Evolutionary conservation across 2,329 filamentous ascomycete genomes (phyloP).

Genomic region (Fusarium nygamai): DNA sequence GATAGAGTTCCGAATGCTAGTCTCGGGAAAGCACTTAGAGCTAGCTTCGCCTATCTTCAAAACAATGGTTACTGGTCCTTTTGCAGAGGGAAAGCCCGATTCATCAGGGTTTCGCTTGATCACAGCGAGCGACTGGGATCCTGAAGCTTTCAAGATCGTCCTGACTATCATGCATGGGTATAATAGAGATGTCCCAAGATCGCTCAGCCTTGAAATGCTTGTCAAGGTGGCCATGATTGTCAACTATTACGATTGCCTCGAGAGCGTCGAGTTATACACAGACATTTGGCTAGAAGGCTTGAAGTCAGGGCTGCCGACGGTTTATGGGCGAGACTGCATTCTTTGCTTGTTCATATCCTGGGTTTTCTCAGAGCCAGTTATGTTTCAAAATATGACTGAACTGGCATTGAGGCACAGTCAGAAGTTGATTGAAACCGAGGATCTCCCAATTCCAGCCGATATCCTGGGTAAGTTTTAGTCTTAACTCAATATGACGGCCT

Average conservation of each 20-base stretch:
- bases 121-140: constrained; percentile 33
- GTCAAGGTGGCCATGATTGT: constrained; percentile 41
- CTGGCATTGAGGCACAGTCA: constrained; percentile 16
- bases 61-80: constrained; percentile 1
- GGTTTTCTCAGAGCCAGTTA: constrained; percentile 8
- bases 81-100: background rate
- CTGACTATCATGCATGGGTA: constrained; percentile 42
- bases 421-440: background rate
- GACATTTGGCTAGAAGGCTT: constrained; percentile 16
- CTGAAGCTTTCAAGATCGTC: constrained; percentile 34
- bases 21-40: background rate
- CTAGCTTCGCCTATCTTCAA: constrained; percentile 5
- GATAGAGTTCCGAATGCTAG: background rate
- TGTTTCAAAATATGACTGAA: constrained; percentile 1
- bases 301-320: fast-evolving
- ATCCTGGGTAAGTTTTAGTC: background rate
- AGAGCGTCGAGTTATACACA: constrained; percentile 1
- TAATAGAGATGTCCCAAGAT: constrained; percentile 25
- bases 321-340: background rate
- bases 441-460: background rate
- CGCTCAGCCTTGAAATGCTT: constrained; percentile 29
- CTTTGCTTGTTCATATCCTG: constrained; percentile 27
- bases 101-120: fast-evolving
- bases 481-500: fast-evolving
- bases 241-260: constrained; percentile 42